Conservation (phyloP, 257 asterid species). For the Nemophila menziesii region DNA sequence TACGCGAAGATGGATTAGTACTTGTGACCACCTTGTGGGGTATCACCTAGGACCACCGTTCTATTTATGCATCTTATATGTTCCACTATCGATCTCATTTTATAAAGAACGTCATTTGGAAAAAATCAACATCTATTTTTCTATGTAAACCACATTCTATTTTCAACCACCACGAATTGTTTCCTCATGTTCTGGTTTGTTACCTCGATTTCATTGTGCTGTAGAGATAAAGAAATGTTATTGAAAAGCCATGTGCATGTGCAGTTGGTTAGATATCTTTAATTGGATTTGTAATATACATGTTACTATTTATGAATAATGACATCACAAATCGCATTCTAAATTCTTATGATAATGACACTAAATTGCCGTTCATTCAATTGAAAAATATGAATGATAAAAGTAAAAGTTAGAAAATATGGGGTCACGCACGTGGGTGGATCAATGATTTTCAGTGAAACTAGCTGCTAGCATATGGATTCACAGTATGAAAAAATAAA, state of each 20-base stretch:
- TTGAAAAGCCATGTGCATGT: neutral
- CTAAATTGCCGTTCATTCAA: neutral
- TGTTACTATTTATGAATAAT: neutral
- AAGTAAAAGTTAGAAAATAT: too few species aligned
- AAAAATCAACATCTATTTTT: too few species aligned
- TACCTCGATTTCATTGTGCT: neutral
- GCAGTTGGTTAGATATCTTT: neutral
- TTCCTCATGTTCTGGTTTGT: neutral
- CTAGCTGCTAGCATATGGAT: too few species aligned
- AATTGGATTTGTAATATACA: neutral
- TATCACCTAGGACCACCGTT: neutral
- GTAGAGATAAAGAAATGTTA: neutral
- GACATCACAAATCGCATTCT: neutral
- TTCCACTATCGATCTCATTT: too few species aligned
- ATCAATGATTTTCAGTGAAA: too few species aligned
- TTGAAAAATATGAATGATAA: neutral
- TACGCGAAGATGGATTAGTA: too few species aligned
- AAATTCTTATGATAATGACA: neutral
- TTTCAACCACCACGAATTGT: neutral
- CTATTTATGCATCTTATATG: neutral
- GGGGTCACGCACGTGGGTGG: neutral
- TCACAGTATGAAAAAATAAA: too few species aligned
- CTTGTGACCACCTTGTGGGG: conserved; percentile 1
- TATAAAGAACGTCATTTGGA: neutral
- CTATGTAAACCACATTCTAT: neutral